Evolutionary conservation across 129 eudicot genomes (phyloP), one percentile per base, ranked within the genome.

Genomic region (Apium graveolens): DNA sequence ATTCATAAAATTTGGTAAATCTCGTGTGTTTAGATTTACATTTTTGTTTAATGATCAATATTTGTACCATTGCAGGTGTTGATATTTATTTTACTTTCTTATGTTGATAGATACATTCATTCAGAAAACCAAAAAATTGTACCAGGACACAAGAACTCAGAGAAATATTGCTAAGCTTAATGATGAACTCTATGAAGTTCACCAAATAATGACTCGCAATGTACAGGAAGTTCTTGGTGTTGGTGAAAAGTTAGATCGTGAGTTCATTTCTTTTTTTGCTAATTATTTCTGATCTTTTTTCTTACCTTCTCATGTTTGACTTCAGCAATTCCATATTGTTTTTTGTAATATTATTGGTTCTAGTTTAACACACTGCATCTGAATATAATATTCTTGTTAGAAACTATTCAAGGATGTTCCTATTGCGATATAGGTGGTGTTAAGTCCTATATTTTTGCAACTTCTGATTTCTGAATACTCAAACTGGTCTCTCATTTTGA

Each of bases 221-320:
- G 97, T 95, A 55, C 99, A 95, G 78, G 99, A 95, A 87, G 97
- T 95, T 78, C 96, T 95, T 79, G 99, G 99, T 78, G 97, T 95
- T 84, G 99, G 99, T 82, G 99, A 95, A 95, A 95, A 91, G 81
- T 84, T 92, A 93, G 99, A 95, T 82, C 97, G 97, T 95, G 86
- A 90, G 99, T 86, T 73, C 38, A 71, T 71, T 9, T 9, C 34
- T 24, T 49, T 70, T 38, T 37, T 70, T 3, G 41, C 41, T 6
- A 71, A 34, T 46, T 41, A 10, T n/a, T 8, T n/a, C 32, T 37
- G 0, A 34, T 4, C 24, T 24, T 1, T 71, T 8, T 24, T 20
- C 75, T 24, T 71, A 38, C 5, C 32, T 26, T 11, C 31, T 26
- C 34, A 60, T 66, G 2, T 12, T 66, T 66, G 38, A 66, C 20